Evolutionary conservation across 805 yeast genomes (phyloP).

Genomic region (Debaryomyces prosopidis): DNA sequence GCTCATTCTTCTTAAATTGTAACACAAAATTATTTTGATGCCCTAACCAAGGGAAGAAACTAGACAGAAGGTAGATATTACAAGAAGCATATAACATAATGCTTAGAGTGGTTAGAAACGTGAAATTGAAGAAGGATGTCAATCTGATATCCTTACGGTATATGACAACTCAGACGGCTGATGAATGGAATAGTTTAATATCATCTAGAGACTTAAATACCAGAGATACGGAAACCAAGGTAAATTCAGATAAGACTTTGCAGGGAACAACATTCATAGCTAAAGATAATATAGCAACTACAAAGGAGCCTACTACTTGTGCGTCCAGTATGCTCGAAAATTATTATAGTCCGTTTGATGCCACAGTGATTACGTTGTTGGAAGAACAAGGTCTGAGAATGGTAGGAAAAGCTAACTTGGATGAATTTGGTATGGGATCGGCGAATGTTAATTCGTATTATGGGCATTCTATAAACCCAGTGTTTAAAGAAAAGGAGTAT

Average conservation of each 20-base stretch:
- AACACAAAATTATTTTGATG: no score
- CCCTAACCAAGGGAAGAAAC: no score
- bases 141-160: neutral
- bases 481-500: constrained; percentile 23
- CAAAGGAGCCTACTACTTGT: constrained; percentile 71
- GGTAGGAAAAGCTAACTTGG: constrained; percentile 87
- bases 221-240: neutral
- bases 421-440: constrained; percentile 98
- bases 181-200: constrained; percentile 16
- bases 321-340: constrained; percentile 62
- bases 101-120: no score
- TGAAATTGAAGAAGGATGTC: no score
- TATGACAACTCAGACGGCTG: neutral
- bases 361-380: constrained; percentile 68
- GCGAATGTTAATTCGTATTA: constrained; percentile 54
- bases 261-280: constrained; percentile 15
- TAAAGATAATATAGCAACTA: constrained; percentile 80
- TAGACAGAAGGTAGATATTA: no score
- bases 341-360: constrained; percentile 76
- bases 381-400: constrained; percentile 49
- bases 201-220: neutral
- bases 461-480: constrained; percentile 62
- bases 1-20: no score
- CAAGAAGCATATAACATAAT: no score
- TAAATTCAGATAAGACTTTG: neutral